Conservation (phyloP, 352 stramenopile species). For the Blastocystis sp. region DNA sequence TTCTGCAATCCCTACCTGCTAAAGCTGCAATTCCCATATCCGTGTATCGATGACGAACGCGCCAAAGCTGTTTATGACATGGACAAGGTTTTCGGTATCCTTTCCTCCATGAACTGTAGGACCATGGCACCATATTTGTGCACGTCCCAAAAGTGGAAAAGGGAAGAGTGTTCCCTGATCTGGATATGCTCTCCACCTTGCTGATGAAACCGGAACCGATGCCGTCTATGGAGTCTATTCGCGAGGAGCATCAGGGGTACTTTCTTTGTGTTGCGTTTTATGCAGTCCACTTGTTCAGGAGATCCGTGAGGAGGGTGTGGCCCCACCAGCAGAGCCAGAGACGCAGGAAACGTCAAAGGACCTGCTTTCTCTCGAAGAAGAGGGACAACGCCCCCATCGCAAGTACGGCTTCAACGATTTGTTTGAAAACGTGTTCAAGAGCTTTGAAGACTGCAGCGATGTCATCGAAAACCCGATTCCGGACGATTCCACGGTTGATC, state of each 20-base stretch:
- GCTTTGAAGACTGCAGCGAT: constrained; percentile 88
- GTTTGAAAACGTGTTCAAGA: constrained; percentile 89
- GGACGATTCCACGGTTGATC: constrained; percentile 80
- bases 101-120: constrained; percentile 76
- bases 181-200: constrained; percentile 89
- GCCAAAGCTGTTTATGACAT: constrained; percentile 88
- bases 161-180: constrained; percentile 86
- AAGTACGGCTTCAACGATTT: constrained; percentile 92
- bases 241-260: not conserved
- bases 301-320: not conserved
- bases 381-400: constrained; percentile 79
- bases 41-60: constrained; percentile 86
- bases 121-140: constrained; percentile 89
- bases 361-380: constrained; percentile 49
- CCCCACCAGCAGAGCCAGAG: not conserved
- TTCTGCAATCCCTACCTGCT: constrained; percentile 96
- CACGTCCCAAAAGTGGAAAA: constrained; percentile 87
- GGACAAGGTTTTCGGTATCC: constrained; percentile 80
- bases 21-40: constrained; percentile 88
- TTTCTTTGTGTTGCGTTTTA: not conserved
- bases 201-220: constrained; percentile 76
- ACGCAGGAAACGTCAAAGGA: constrained; percentile 51
- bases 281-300: constrained; percentile 47
- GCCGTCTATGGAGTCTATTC: not conserved
- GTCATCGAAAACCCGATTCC: constrained; percentile 89